Base-by-base conservation (phyloP, 129 eudicot species). In the Centaurea solstitialis region DNA sequence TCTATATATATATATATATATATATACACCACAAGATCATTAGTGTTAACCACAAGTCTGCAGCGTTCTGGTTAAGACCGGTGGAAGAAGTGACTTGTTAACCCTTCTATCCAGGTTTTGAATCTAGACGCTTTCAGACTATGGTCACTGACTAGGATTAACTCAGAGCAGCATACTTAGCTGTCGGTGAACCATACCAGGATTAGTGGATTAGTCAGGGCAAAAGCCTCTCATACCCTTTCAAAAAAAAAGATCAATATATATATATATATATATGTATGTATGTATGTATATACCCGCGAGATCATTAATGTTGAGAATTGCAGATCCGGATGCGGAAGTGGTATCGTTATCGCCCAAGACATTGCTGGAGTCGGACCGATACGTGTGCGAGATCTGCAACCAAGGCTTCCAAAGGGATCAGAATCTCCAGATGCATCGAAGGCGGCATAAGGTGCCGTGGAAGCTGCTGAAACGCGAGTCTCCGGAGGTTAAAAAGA, bases 331-430 rank as follows among this genome's bases (percentile, higher is more conserved):
- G 21, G 97, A 92, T 81, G 97, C 97, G 15, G 94, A 92, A 41
- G 97, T 92, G n/a, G 97, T 92, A 24, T 89, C 93, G 18, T 86
- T 92, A 23, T 87, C 97, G 9, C 94, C 97, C 2, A 87, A 87
- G 77, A 92, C 91, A 47, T 80, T 92, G 69, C 75, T 92, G 61
- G 97, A 92, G 71, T 92, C 94, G 12, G 97, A 92, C 69, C 68
- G 97, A 70, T 92, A 92, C 76, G 87, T 92, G 21, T 92, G 97
- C 45, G 97, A 92, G 90, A 92, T 92, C 84, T 92, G 97, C 73
- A 88, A 88, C 79, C 97, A 89, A 80, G 92, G 97, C 5, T 92
- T 92, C 21, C 97, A 89, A 69, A 82, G 97, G 22, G 94, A 92
- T 75, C 97, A 92, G 66, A 92, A 92, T 68, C 87, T 92, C 1